These are phyloP conservation scores for Dothiorella sarmentorum DNA, from an alignment of 2,329 filamentous ascomycete species.

Conservation along the genomic window DNA sequence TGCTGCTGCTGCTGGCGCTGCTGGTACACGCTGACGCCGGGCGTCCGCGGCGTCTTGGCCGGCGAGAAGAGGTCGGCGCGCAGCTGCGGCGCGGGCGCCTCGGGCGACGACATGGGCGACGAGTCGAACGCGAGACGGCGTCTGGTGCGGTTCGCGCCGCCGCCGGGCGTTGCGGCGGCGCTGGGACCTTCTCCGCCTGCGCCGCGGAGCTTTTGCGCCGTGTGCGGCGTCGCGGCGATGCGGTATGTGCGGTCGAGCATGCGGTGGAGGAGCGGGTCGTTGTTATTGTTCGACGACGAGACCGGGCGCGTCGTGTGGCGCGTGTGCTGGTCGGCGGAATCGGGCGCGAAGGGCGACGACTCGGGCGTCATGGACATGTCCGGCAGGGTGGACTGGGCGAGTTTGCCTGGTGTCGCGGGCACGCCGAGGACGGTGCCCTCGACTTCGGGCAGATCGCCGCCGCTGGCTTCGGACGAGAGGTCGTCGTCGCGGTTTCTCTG, in stretches of 20 bases:
- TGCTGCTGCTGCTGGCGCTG: no score
- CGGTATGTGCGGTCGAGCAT: conserved; percentile 96
- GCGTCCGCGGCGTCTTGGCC: conserved; percentile 58
- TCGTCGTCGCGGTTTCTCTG: no score
- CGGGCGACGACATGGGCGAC: conserved; percentile 55
- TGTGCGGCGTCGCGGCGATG: conserved; percentile 85
- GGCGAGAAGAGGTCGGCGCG: conserved; percentile 57
- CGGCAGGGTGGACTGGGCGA: conserved; percentile 32
- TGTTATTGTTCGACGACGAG: no score
- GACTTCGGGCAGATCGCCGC: conserved; percentile 22
- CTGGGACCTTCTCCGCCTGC: neutral
- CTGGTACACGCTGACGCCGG: conserved; percentile 72
- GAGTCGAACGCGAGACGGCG: conserved; percentile 33
- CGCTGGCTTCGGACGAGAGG: conserved; percentile 27
- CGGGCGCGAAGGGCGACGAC: conserved; percentile 53
- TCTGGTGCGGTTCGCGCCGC: conserved; percentile 45
- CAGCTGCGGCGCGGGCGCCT: conserved; percentile 75
- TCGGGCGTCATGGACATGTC: conserved; percentile 42
- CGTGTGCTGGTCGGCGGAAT: conserved; percentile 37
- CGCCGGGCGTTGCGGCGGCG: conserved; percentile 81
- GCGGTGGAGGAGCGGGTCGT: conserved; percentile 81
- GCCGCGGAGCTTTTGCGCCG: conserved; percentile 42
- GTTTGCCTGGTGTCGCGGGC: conserved; percentile 36
- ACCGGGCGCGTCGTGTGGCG: conserved; percentile 37
- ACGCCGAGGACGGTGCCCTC: conserved; percentile 24